phyloP scores from a whole-genome alignment of 768 basidiomycete species.

The Leccinellum albellum region DNA sequence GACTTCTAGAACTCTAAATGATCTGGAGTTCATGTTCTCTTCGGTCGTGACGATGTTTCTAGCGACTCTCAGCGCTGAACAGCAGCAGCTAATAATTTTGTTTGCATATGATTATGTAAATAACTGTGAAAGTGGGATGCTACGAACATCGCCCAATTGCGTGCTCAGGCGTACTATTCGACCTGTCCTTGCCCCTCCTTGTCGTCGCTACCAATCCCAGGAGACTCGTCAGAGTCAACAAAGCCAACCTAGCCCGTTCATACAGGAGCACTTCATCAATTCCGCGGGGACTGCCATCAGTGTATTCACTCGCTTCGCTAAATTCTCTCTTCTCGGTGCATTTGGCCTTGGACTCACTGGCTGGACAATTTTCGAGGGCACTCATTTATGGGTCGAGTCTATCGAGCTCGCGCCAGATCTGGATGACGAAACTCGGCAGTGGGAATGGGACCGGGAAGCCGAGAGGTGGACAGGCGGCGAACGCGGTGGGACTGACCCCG shows the following conservation, averaged over 20 bases:
- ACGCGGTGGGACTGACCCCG: slow-evolving; percentile 68
- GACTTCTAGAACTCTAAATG: too few species aligned
- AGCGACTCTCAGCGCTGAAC: too few species aligned
- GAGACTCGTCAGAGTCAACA: slow-evolving; percentile 2
- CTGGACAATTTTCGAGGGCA: slow-evolving; percentile 47
- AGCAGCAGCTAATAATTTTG: too few species aligned
- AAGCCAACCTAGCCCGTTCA: slow-evolving; percentile 12
- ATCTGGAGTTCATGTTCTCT: too few species aligned
- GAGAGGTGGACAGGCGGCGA: slow-evolving; percentile 60
- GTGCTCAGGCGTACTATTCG: slow-evolving; percentile 6
- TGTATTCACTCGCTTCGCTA: slow-evolving; percentile 45
- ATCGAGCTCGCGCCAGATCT: slow-evolving; percentile 42
- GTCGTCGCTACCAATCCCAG: slow-evolving; percentile 19
- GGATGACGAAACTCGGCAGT: slow-evolving; percentile 52
- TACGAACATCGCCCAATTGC: slow-evolving; percentile 9
- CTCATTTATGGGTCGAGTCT: slow-evolving; percentile 65
- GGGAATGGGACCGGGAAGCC: slow-evolving; percentile 65
- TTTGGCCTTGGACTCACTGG: slow-evolving; percentile 43
- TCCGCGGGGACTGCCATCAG: slow-evolving; percentile 40
- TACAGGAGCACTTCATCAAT: slow-evolving; percentile 33
- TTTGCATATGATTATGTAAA: too few species aligned
- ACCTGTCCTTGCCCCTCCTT: neutral
- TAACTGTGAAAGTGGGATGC: slow-evolving; percentile 4
- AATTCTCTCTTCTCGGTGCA: slow-evolving; percentile 45
- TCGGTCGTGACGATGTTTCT: too few species aligned